Evolutionary conservation across 805 yeast genomes (phyloP), one percentile per base, ranked within the genome.

Genomic region (Candida odintsovae): DNA sequence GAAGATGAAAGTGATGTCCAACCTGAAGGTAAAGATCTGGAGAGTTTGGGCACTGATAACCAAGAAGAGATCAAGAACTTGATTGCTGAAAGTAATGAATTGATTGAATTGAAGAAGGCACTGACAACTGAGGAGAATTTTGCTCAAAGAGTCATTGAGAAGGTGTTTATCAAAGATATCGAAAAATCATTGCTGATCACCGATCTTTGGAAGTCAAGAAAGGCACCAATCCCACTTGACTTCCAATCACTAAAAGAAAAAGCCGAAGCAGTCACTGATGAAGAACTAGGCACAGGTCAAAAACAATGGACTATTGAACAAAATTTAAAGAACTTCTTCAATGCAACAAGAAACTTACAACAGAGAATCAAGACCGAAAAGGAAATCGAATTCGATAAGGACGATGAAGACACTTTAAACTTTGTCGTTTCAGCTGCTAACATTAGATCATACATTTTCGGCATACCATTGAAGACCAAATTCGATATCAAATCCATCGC

Each of bases 401-500:
- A 94, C 63, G 99, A 95, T 63, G 85, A 81, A 40, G 97, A 88
- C 58, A 88, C 98, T 0, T 71, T 94, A 46, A 76, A 83, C 55
- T 94, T 94, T 67, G 97, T 95, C 5, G 84, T 80, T 3, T 80
- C 97, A 0, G 80, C 96, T 1, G 80, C 97, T 0, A 89, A 90
- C 57, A 71, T 90, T 41, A 73, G 97, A 52, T 82, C 92, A 0
- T 59, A 58, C 42, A 74, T 86, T 2, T 92, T 90, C 60, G 70
- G 73, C 21, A 90, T 90, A 47, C 86, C 82, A 29, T 54, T 71
- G 43, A 83, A 85, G 60, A 74, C 94, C 3, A 83, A 86, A 49
- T 94, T 95, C 61, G 96, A 89, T 50, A 78, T 86, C 50, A 94
- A 94, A 63, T 95, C 86, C 58, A 90, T 92, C 52, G 99, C 99